phyloP scores from a whole-genome alignment of 306 rosid species.

The Delonix regia region DNA sequence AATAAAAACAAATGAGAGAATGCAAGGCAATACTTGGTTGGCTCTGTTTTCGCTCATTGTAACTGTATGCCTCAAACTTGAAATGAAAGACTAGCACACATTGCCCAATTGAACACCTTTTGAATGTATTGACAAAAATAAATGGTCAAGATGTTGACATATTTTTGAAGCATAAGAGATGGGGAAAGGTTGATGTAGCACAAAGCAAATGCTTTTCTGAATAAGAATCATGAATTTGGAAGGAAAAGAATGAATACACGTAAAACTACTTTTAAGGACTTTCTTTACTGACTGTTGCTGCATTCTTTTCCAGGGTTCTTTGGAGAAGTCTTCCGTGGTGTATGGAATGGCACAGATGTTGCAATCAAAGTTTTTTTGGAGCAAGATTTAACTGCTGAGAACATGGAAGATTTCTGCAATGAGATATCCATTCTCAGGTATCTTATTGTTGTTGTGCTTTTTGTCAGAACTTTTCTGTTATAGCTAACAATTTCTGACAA shows the following conservation, averaged over 20 bases:
- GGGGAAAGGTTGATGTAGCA: not conserved
- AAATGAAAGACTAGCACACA: not conserved
- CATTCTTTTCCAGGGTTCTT: slow-evolving; percentile 71
- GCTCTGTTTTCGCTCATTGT: not conserved
- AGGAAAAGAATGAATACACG: not conserved
- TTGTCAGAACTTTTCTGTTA: slow-evolving; percentile 26
- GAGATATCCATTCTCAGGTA: slow-evolving; percentile 97
- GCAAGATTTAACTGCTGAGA: slow-evolving; percentile 92
- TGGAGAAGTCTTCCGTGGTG: slow-evolving; percentile 96
- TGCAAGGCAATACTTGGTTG: not conserved
- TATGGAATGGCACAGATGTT: slow-evolving; percentile 97
- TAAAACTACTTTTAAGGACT: slow-evolving; percentile 17
- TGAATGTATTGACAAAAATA: not conserved
- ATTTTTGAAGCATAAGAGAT: not conserved
- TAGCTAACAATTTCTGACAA: slow-evolving; percentile 43
- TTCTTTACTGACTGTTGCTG: slow-evolving; percentile 7
- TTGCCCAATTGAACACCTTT: not conserved
- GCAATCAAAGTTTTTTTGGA: slow-evolving; percentile 96
- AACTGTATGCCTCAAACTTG: not conserved
- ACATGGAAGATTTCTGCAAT: slow-evolving; percentile 97
- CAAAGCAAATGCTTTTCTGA: not conserved
- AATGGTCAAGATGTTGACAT: not conserved
- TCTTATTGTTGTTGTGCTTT: slow-evolving; percentile 31
- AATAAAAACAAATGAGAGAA: not conserved
- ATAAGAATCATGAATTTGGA: not conserved